phyloP scores from a whole-genome alignment of 257 asterid genomes.

The Scutellaria barbata region DNA sequence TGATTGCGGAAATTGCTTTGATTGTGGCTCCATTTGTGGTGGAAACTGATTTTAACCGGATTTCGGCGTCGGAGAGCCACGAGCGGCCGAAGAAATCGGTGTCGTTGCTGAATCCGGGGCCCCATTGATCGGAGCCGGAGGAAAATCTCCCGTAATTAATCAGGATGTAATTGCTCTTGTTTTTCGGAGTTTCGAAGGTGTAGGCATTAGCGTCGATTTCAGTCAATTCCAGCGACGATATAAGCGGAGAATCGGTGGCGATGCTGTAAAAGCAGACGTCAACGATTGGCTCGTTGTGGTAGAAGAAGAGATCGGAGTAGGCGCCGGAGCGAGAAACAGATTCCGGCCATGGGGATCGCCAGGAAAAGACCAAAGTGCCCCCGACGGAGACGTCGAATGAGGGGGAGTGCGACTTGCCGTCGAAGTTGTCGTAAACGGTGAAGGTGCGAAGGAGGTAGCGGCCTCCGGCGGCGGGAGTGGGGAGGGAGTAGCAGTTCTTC shows the following conservation, averaged over 20 bases:
- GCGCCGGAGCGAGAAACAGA: conserved; percentile 71
- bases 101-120: conserved; percentile 87
- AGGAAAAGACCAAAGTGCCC: conserved; percentile 85
- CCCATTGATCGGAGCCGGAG: conserved; percentile 90
- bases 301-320: conserved; percentile 82
- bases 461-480: conserved; percentile 43
- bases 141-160: conserved; percentile 88
- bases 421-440: conserved; percentile 86
- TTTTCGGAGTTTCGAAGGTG: conserved; percentile 33
- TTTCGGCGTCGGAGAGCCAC: conserved; percentile 73
- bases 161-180: conserved; percentile 52
- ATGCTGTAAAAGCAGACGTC: conserved; percentile 92
- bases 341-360: conserved; percentile 91
- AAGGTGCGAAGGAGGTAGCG: conserved; percentile 75
- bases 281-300: conserved; percentile 46
- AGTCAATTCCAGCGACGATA: conserved; percentile 66
- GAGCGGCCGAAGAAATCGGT: conserved; percentile 78
- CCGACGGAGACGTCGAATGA: conserved; percentile 91
- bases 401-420: conserved; percentile 80
- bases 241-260: conserved; percentile 92
- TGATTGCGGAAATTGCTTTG: conserved; percentile 71
- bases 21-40: conserved; percentile 44
- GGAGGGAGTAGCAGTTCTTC: conserved; percentile 83
- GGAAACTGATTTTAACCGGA: conserved; percentile 37
- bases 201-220: conserved; percentile 64